Evolutionary conservation across 495 filamentous ascomycete genomes (phyloP).

Genomic region (Evernia prunastri): DNA sequence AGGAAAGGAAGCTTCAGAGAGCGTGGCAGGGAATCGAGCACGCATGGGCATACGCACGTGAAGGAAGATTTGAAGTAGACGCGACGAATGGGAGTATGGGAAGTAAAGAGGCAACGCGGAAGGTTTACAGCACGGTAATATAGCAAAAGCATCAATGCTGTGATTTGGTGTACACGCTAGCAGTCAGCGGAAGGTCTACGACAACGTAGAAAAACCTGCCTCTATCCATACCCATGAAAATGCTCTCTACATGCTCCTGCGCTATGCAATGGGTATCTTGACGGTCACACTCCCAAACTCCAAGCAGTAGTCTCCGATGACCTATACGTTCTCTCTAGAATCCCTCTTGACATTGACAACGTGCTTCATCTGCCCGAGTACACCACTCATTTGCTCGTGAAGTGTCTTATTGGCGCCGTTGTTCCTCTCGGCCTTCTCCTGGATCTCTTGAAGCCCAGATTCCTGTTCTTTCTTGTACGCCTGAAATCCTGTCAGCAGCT

Average conservation of each 20-base stretch:
- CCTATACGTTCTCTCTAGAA: constrained; percentile 42
- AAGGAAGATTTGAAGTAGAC: not conserved
- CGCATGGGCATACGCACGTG: not conserved
- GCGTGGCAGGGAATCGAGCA: not conserved
- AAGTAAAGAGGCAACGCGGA: not conserved
- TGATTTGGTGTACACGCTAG: not conserved
- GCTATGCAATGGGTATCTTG: constrained; percentile 14
- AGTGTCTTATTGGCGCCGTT: constrained; percentile 49
- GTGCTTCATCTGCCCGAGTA: constrained; percentile 62
- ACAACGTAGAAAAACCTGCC: not conserved
- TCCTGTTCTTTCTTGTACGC: constrained; percentile 60
- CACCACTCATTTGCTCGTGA: constrained; percentile 54
- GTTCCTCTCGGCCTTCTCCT: constrained; percentile 46
- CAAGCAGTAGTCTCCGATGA: constrained; percentile 11
- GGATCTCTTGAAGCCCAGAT: constrained; percentile 48
- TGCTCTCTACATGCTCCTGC: constrained; percentile 2
- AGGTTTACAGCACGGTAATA: not conserved
- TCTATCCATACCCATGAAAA: not conserved
- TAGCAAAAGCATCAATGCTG: not conserved
- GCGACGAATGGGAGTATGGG: not conserved
- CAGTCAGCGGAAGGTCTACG: not conserved
- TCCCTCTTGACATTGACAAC: constrained; percentile 57
- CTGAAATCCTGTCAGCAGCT: constrained; percentile 49
- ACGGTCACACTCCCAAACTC: constrained; percentile 11
- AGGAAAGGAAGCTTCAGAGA: not conserved